Conservation (phyloP, 73 alveolate genomes). For the Tetrahymena elliotti region DNA sequence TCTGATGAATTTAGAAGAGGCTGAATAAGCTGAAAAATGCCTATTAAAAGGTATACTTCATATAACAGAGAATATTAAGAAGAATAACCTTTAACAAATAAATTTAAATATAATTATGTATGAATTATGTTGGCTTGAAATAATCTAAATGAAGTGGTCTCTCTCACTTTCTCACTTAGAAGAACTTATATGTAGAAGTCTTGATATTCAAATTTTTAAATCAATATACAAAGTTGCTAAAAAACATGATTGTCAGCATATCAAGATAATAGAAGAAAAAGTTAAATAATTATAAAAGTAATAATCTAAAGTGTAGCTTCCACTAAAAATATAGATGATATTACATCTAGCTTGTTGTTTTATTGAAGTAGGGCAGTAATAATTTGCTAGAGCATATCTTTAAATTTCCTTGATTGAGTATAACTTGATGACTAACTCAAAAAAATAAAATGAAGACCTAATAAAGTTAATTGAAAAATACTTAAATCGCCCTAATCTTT, state of each 20-base stretch:
- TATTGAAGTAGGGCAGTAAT: neutral
- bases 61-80: neutral
- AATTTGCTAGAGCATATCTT: neutral
- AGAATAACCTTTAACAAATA: neutral
- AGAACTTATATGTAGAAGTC: neutral
- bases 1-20: neutral
- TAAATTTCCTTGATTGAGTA: neutral
- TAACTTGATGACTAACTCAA: neutral
- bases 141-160: neutral
- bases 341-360: neutral
- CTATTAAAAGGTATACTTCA: neutral
- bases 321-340: neutral
- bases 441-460: neutral
- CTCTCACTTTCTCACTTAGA: neutral
- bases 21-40: neutral
- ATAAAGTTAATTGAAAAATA: neutral
- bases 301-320: neutral
- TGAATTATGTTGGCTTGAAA: neutral
- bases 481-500: neutral
- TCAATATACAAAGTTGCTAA: neutral
- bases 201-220: neutral
- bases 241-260: neutral
- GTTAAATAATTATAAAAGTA: neutral
- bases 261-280: neutral
- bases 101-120: neutral